These are phyloP conservation scores for Suillus luteus DNA, from an alignment of 768 basidiomycete genomes.

Conservation along the genomic window DNA sequence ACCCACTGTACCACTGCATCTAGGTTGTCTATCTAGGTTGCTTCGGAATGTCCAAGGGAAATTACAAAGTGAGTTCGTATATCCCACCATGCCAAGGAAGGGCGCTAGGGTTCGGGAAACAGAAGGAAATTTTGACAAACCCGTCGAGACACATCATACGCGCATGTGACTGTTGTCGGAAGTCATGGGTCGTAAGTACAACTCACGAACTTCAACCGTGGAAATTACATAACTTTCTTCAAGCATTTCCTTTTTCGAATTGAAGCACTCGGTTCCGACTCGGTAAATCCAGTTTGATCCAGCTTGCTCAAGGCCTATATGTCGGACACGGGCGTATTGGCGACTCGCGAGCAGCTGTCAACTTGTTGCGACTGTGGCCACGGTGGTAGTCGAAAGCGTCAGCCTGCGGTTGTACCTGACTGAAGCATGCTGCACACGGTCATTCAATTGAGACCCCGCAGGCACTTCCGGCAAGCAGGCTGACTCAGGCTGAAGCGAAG, in stretches of 20 bases:
- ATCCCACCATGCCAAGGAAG: constrained; percentile 73
- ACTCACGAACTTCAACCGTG: neutral
- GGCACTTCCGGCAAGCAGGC: neutral
- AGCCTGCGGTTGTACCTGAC: neutral
- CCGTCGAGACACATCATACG: neutral
- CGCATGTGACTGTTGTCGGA: too few relatives aligned
- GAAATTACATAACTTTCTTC: neutral
- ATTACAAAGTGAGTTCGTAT: constrained; percentile 64
- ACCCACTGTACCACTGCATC: constrained; percentile 86
- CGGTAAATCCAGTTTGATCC: neutral
- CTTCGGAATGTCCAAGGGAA: constrained; percentile 53
- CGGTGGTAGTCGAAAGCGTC: neutral
- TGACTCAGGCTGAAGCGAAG: neutral
- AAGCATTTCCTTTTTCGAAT: neutral
- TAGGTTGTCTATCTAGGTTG: constrained; percentile 39
- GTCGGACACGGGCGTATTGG: neutral
- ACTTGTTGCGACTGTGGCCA: neutral
- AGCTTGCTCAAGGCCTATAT: neutral
- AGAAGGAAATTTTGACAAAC: neutral
- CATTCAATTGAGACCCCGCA: neutral
- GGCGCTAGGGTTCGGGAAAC: constrained; percentile 57
- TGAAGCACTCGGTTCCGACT: neutral
- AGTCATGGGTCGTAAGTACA: neutral
- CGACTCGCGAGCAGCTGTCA: neutral
- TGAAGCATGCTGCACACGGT: neutral